Percentiles rank a stretch among this genome's conserved stretches.
phyloP scores from a whole-genome alignment of 441 rosid species.

The Erodium trifolium region DNA sequence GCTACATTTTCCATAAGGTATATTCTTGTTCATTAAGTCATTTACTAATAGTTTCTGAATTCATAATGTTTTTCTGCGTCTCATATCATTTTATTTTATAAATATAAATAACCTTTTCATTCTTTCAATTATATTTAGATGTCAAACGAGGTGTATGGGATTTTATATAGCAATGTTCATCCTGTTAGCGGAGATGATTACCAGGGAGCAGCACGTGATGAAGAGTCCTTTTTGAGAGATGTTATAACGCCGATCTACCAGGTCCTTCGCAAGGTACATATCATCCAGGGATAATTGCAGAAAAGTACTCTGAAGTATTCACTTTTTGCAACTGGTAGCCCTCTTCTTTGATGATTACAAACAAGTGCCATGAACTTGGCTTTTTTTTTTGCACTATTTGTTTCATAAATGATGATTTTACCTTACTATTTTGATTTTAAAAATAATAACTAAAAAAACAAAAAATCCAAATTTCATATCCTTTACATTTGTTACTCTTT shows the following conservation, averaged over 20 bases:
- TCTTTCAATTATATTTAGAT: constrained; percentile 43
- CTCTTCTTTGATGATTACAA: no score
- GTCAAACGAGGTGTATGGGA: constrained; percentile 64
- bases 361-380: no score
- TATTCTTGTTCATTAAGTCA: constrained; percentile 17
- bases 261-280: constrained; percentile 65
- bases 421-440: no score
- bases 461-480: no score
- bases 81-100: no score
- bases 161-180: constrained; percentile 47
- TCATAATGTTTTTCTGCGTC: neutral
- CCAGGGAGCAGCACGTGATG: constrained; percentile 48
- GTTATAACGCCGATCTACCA: constrained; percentile 75
- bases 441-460: no score
- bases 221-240: constrained; percentile 69
- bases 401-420: no score
- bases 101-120: constrained; percentile 12
- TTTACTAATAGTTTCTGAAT: constrained; percentile 2
- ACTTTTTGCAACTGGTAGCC: no score
- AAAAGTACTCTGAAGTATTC: no score
- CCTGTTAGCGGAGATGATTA: constrained; percentile 56
- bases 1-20: constrained; percentile 95
- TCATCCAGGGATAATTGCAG: constrained; percentile 1
- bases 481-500: no score
- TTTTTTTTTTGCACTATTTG: no score